A percentile compares a stretch with the other conserved stretches of the same genome.
phyloP scores from a whole-genome alignment of 2,329 filamentous ascomycete species.

The Periconia macrospinosa region DNA sequence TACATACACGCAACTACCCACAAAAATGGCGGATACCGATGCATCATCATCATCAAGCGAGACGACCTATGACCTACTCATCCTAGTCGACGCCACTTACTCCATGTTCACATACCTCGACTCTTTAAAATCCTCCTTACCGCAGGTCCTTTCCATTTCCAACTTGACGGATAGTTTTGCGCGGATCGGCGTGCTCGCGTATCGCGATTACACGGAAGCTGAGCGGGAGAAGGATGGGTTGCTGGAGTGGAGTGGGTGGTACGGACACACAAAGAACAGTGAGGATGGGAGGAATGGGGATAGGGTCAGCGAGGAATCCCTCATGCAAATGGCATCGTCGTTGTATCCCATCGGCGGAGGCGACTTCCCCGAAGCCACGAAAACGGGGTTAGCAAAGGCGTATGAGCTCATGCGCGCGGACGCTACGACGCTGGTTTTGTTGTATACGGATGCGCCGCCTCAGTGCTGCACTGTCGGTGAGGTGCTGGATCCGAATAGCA shows the following conservation, averaged over 20 bases:
- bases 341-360: constrained; percentile 42
- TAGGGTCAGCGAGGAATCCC: constrained; percentile 5
- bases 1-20: neutral
- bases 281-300: neutral
- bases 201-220: constrained; percentile 51
- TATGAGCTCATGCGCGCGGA: constrained; percentile 52
- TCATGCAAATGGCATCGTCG: constrained; percentile 14
- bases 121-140: constrained; percentile 51
- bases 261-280: constrained; percentile 14
- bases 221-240: constrained; percentile 20
- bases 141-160: constrained; percentile 55
- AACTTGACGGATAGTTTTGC: constrained; percentile 54
- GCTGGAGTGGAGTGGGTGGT: constrained; percentile 57
- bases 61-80: constrained; percentile 49
- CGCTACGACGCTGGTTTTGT: constrained; percentile 53
- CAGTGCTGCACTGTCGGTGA: constrained; percentile 40
- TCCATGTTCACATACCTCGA: constrained; percentile 51
- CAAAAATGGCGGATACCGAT: constrained; percentile 7
- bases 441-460: constrained; percentile 55
- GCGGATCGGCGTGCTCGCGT: constrained; percentile 54
- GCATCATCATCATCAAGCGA: constrained; percentile 7
- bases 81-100: constrained; percentile 51
- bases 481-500: constrained; percentile 19
- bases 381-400: constrained; percentile 53
- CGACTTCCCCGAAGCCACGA: constrained; percentile 54